phyloP scores from a whole-genome alignment of 352 stramenopile genomes.

The Phytophthora nicotianae region DNA sequence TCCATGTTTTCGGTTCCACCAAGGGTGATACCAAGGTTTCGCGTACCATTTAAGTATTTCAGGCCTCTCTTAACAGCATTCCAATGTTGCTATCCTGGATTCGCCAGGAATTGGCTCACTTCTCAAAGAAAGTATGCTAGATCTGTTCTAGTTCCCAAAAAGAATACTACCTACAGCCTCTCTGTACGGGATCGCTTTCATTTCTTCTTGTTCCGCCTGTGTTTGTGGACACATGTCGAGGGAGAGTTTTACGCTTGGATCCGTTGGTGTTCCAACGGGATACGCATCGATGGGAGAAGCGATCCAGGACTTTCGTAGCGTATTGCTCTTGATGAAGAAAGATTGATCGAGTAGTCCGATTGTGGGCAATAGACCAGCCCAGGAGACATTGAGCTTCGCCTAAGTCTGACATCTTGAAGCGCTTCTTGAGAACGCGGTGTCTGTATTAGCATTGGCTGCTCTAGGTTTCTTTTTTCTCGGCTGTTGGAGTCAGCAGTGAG shows the following conservation, averaged over 20 bases:
- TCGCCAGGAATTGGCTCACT: slow-evolving; percentile 27
- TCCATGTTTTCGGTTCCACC: neutral
- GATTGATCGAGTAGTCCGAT: slow-evolving; percentile 7
- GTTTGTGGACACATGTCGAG: slow-evolving; percentile 8
- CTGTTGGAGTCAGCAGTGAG: slow-evolving; percentile 1
- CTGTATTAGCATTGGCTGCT: too few relatives aligned
- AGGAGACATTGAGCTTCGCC: slow-evolving; percentile 16
- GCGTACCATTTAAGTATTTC: slow-evolving; percentile 11
- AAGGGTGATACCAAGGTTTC: neutral
- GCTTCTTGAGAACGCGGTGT: slow-evolving; percentile 16
- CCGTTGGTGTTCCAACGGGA: slow-evolving; percentile 10
- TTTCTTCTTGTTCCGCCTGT: slow-evolving; percentile 8
- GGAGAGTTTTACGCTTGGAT: slow-evolving; percentile 11
- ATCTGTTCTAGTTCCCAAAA: slow-evolving; percentile 20
- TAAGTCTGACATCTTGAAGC: slow-evolving; percentile 17
- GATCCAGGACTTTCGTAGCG: slow-evolving; percentile 19
- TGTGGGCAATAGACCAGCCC: slow-evolving; percentile 14
- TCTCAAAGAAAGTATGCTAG: slow-evolving; percentile 19
- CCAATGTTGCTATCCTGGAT: slow-evolving; percentile 19
- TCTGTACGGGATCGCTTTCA: too few relatives aligned
- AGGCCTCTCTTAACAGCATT: slow-evolving; percentile 26
- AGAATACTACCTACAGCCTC: slow-evolving; percentile 26
- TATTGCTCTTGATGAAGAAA: slow-evolving; percentile 29
- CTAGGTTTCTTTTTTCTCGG: slow-evolving; percentile 12
- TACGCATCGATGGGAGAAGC: slow-evolving; percentile 12